These are phyloP conservation scores for Mycena venus DNA, from an alignment of 768 basidiomycete species.

Conservation along the genomic window DNA sequence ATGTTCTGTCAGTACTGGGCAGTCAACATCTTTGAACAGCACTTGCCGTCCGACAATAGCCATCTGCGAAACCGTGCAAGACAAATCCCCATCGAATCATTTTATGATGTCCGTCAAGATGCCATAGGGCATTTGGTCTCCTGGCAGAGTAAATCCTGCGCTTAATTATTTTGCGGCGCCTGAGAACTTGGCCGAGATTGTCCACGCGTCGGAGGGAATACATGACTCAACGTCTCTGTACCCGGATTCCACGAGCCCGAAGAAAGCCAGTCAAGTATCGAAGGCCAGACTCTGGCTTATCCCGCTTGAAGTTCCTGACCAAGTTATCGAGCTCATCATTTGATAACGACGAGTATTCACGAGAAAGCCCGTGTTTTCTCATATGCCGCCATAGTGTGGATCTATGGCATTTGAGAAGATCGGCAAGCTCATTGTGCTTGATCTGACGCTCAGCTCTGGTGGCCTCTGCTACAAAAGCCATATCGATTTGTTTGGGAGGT, in stretches of 20 bases:
- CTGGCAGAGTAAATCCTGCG: constrained; percentile 31
- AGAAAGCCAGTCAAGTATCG: constrained; percentile 40
- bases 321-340: not conserved
- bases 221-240: constrained; percentile 31
- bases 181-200: constrained; percentile 31
- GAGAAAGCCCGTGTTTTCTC: not conserved
- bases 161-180: constrained; percentile 21
- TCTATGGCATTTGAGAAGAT: no score
- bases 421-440: not conserved
- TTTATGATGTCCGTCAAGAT: constrained; percentile 44
- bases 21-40: not conserved
- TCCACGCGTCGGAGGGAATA: constrained; percentile 37
- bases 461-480: not conserved
- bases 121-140: constrained; percentile 38
- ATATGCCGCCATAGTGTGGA: not conserved
- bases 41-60: constrained; percentile 43
- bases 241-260: constrained; percentile 29
- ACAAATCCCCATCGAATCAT: constrained; percentile 44
- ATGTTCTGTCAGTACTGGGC: not conserved
- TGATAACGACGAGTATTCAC: not conserved
- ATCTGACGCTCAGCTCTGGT: constrained; percentile 1
- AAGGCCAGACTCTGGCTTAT: no score
- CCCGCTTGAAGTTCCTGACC: constrained; percentile 31
- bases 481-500: not conserved
- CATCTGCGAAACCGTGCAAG: constrained; percentile 46